Percentiles rank a stretch among this genome's conserved stretches.
Conservation (phyloP, 139 green algal genomes). For the Marvania coccoides region DNA sequence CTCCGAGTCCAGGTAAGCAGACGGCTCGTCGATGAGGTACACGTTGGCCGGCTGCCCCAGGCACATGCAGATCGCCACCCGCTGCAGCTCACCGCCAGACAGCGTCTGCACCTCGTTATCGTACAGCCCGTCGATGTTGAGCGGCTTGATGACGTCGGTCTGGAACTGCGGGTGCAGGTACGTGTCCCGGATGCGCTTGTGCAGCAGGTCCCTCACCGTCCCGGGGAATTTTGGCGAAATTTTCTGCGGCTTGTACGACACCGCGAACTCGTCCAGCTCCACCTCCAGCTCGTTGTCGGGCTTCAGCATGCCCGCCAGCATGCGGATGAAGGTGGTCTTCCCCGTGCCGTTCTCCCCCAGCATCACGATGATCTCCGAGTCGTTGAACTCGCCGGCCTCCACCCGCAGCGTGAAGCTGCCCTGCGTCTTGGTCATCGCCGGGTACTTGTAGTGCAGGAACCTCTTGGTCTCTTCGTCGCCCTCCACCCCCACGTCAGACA, state of each 20-base stretch:
- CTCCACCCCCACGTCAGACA: slow-evolving; percentile 49
- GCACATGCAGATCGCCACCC: slow-evolving; percentile 90
- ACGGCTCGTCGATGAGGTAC: slow-evolving; percentile 98
- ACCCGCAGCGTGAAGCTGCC: slow-evolving; percentile 60
- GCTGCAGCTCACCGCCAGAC: slow-evolving; percentile 86
- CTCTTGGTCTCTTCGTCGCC: slow-evolving; percentile 70
- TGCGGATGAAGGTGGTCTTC: slow-evolving; percentile 99
- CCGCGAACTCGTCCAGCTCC: slow-evolving; percentile 79
- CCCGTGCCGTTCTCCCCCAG: slow-evolving; percentile 97
- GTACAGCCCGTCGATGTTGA: slow-evolving; percentile 87
- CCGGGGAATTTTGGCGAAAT: slow-evolving; percentile 96
- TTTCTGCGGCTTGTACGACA: slow-evolving; percentile 99
- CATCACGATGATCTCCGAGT: slow-evolving; percentile 96
- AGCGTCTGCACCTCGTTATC: slow-evolving; percentile 94
- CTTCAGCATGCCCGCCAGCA: slow-evolving; percentile 83
- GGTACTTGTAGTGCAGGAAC: slow-evolving; percentile 88
- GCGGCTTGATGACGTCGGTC: slow-evolving; percentile 85
- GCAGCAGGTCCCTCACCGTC: slow-evolving; percentile 82
- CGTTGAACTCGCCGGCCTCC: slow-evolving; percentile 85
- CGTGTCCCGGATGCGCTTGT: slow-evolving; percentile 88
- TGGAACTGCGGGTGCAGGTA: slow-evolving; percentile 93
- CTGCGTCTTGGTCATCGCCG: slow-evolving; percentile 84
- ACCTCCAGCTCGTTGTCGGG: slow-evolving; percentile 43
- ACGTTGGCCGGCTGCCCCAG: slow-evolving; percentile 92
- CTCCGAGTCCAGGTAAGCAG: slow-evolving; percentile 97